Base-by-base conservation (phyloP, 768 basidiomycete genomes). In the Lactifluus piperatus region DNA sequence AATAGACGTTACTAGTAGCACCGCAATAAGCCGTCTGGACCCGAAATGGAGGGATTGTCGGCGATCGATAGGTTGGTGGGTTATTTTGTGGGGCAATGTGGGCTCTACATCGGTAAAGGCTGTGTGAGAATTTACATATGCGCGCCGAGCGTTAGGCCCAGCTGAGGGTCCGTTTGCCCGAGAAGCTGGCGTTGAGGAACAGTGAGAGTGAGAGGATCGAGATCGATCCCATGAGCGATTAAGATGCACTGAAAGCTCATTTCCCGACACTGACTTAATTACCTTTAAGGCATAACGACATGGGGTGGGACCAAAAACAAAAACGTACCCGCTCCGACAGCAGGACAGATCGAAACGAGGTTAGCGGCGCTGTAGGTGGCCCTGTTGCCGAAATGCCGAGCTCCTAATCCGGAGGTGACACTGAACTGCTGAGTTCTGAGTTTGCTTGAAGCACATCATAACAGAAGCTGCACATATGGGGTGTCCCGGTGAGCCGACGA, bases 381-480 rank as follows among this genome's bases (percentile, higher is more conserved):
- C 14, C 10, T 16, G 20, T 41, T 36, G 54, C 58, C 54, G 54
- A 54, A 36, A 30, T 45, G 27, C 26, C 48, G 32, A 43, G 41
- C 4, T 11, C 46, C 32, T 34, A 24, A 24, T 26, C 18, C 44
- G 45, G 45, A 37, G 47, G 39, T 27, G 48, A 57, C 22, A 44
- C 11, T 43, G 41, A 60, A 26, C 39, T 48, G 11, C 24, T 30
- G 53, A 29, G 46, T 41, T 50, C 41, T 43, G 52, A 54, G 51
- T 5, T n/a, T 54, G 8, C 22, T 55, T 58, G 57, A 58, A 51
- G 57, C 44, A 30, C 44, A 36, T 29, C 51, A 36, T n/a, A 34
- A 60, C 34, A 60, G 58, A 60, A 60, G 58, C 48, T 22, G 46
- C 41, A 16, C 37, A 20, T 43, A 34, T 34, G 41, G 29, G 48